Evolutionary conservation across 2,329 filamentous ascomycete genomes (phyloP).

Genomic region (Macrophomina tecta): DNA sequence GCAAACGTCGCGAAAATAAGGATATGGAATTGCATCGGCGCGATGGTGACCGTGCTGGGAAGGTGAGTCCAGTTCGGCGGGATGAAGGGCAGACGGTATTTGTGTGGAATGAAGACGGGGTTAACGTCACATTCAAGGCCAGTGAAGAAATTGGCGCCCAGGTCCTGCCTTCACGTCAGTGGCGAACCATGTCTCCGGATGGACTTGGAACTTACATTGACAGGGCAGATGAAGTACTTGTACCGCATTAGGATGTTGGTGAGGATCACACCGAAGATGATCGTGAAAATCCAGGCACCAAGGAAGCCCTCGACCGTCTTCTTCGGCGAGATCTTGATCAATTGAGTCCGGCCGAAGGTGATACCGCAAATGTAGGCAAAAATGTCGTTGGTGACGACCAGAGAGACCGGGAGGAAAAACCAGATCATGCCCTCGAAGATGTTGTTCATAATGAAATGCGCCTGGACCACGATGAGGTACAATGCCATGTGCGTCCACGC

Average conservation of each 20-base stretch:
- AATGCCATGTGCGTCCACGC: conserved; percentile 99
- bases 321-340: conserved; percentile 98
- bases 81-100: conserved; percentile 68
- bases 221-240: conserved; percentile 98
- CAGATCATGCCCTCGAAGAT: conserved; percentile 99
- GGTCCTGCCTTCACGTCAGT: conserved; percentile 59
- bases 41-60: conserved; percentile 74
- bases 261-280: conserved; percentile 81
- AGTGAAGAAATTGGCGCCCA: conserved; percentile 90
- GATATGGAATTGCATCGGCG: conserved; percentile 93
- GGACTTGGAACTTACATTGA: conserved; percentile 66
- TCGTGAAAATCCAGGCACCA: conserved; percentile 93
- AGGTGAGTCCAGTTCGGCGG: conserved; percentile 71
- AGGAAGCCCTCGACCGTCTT: conserved; percentile 99
- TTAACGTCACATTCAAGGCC: conserved; percentile 90
- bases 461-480: conserved; percentile 95
- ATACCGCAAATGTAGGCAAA: conserved; percentile 98
- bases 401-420: conserved; percentile 94
- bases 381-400: conserved; percentile 99
- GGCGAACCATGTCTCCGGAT: background rate
- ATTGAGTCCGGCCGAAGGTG: conserved; percentile 91
- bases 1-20: conserved; percentile 90
- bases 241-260: conserved; percentile 86
- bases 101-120: conserved; percentile 83
- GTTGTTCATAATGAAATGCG: conserved; percentile 99